Evolutionary conservation across 306 rosid species (phyloP), one percentile per base, ranked within the genome.

Genomic region (Corylus americana): DNA sequence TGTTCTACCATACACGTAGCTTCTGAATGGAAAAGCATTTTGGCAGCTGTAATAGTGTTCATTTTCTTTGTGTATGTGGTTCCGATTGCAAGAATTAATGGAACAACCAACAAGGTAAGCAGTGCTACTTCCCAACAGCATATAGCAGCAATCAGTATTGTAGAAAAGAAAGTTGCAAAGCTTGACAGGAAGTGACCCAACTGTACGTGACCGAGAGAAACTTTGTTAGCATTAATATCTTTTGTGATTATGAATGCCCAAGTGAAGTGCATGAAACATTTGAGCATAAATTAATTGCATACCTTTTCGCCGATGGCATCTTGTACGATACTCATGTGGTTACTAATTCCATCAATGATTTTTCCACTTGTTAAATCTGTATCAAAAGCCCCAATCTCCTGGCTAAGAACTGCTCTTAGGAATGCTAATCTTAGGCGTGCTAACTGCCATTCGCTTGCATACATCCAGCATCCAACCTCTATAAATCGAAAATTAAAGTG

Each of bases 381-480:
- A 76, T 94, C 97, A 74, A 90, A 94, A 49, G 97, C 98, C 2
- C 96, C 97, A 29, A 94, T 80, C 73, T 94, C 98, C 78, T 92
- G 98, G 79, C 83, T 80, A 6, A 94, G 92, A 2, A 94, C 91
- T 76, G 97, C 91, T 73, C 51, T 85, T 57, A 93, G 85, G 79
- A 87, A 91, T 13, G 91, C 97, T 39, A 93, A 74, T 78, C 97
- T 83, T 70, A 93, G 70, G 5, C 92, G 89, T 0, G 74, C 78
- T 54, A 88, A 57, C 76, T 93, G 98, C 80, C 98, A 89, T 73
- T 93, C 92, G 82, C 98, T 93, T 82, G 97, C 49, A 75, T 93
- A 90, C 93, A 93, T 93, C 95, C 95, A 93, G 66, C 95, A 93
- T 22, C 94, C 97, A 67, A 87, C 85, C 82, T 93, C 98, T 93